These are phyloP conservation scores for Sicyos baderoa DNA, from an alignment of 306 rosid species.

Conservation along the genomic window DNA sequence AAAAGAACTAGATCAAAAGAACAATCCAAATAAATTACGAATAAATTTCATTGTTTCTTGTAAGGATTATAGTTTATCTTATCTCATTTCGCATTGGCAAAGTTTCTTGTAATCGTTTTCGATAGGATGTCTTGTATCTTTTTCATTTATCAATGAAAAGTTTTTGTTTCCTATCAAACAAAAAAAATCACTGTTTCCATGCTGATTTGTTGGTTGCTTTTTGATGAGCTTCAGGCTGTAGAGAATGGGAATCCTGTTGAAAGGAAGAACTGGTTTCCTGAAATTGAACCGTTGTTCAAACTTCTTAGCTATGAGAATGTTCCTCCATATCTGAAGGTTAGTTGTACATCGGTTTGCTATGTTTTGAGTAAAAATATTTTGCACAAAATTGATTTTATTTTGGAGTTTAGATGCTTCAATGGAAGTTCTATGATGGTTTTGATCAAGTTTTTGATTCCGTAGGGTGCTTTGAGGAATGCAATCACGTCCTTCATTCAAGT, in stretches of 20 bases:
- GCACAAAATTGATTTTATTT: conserved; percentile 21
- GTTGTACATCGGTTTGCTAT: conserved; percentile 16
- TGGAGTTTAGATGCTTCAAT: conserved; percentile 24
- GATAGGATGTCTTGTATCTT: too few relatives aligned
- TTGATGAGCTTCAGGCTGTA: conserved; percentile 51
- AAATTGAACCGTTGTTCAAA: conserved; percentile 90
- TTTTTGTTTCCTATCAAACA: too few relatives aligned
- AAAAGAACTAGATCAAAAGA: background rate
- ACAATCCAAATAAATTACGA: background rate
- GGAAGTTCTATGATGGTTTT: conserved; percentile 22
- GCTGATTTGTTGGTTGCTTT: conserved; percentile 22
- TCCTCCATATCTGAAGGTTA: conserved; percentile 93
- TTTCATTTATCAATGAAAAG: too few relatives aligned
- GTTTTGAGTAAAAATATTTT: conserved; percentile 16
- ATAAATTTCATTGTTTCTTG: background rate
- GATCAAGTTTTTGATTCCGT: conserved; percentile 19
- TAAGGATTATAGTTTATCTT: too few relatives aligned
- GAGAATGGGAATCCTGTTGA: conserved; percentile 80
- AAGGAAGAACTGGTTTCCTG: conserved; percentile 90
- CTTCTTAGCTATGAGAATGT: conserved; percentile 94
- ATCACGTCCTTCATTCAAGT: conserved; percentile 64
- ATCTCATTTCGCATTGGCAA: too few relatives aligned
- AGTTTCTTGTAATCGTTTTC: too few relatives aligned
- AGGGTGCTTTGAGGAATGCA: conserved; percentile 94
- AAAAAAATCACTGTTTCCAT: background rate